Base-by-base conservation (phyloP, 805 yeast genomes). In the Torulaspora microellipsoides region DNA sequence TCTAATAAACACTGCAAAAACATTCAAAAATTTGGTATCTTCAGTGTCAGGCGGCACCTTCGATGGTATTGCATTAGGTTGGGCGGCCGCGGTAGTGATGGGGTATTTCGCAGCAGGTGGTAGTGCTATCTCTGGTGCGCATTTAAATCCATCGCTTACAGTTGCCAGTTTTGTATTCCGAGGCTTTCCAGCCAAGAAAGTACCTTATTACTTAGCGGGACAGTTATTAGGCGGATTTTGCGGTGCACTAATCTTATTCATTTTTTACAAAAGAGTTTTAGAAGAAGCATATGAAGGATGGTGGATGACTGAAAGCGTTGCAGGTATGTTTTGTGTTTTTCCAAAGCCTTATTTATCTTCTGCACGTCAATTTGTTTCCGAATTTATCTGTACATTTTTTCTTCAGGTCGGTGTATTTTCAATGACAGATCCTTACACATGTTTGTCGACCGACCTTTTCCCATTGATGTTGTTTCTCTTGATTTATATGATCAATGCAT, bases 11-110 rank as follows among this genome's bases (percentile, higher is more conserved):
- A 45, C 50, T 25, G 39, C 51, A 14, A 38, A 50, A 15, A 38
- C 49, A n/a, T 20, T 54, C 28, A 46, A 44, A 34, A 37, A 48
- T 25, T 38, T 56, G 32, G 52, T 51, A 8, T 43, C 52, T 5
- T 40, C 52, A 2, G 67, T 62, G 15, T 43, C 52, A 6, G 65
- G 65, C 31, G 78, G 78, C 52, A 65, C 65, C 38, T 70, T 66
- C 44, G 68, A 68, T 36, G 64, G 69, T 14, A 60, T 74, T 40
- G 71, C 72, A 3, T 52, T 75, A 31, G 67, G 72, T n/a, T 76
- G 80, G 80, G 81, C 77, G 35, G 63, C 74, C 30, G 81, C 77
- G 0, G 78, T 73, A 31, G 71, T 73, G 53, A 56, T 75, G 55
- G 81, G 80, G 38, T 74, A 73, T 52, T 64, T 68, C 41, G 64